Conservation (phyloP, 257 asterid genomes). For the Petunia secreta region DNA sequence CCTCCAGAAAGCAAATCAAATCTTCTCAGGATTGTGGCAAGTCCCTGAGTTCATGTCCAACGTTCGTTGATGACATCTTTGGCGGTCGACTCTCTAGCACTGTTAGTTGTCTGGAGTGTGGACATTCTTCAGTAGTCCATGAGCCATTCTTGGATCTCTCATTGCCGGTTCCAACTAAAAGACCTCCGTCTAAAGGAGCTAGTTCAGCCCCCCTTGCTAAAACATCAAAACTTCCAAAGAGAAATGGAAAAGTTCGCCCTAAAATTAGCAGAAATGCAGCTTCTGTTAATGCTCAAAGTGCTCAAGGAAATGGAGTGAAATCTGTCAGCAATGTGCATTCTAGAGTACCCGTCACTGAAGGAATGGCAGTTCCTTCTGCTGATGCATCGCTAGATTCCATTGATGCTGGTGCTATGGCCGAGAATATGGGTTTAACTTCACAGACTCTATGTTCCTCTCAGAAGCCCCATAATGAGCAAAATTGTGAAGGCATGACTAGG, state of each 20-base stretch:
- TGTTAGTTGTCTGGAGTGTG: conserved; percentile 81
- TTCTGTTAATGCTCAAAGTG: conserved; percentile 41
- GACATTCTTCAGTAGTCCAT: conserved; percentile 67
- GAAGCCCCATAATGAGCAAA: conserved; percentile 32
- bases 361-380: conserved; percentile 36
- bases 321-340: conserved; percentile 40
- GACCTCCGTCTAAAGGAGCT: conserved; percentile 53
- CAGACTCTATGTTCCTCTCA: conserved; percentile 44
- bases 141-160: conserved; percentile 93
- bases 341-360: conserved; percentile 38
- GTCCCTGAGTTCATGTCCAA: conserved; percentile 39
- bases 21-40: conserved; percentile 38
- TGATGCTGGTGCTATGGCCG: conserved; percentile 44
- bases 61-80: conserved; percentile 74
- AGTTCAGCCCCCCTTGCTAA: conserved; percentile 57
- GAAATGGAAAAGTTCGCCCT: conserved; percentile 49
- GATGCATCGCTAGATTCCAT: conserved; percentile 42
- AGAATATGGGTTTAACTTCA: conserved; percentile 48
- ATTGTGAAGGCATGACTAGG: conserved; percentile 30
- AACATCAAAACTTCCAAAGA: conserved; percentile 70
- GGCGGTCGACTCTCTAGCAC: conserved; percentile 89
- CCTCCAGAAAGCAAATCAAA: conserved; percentile 44
- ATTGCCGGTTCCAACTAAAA: conserved; percentile 81
- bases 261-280: conserved; percentile 46
- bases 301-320: conserved; percentile 40